Percentiles rank a stretch among this genome's conserved stretches.
phyloP scores from a whole-genome alignment of 2,329 filamentous ascomycete genomes.

The Pezizomycotina sp. region DNA sequence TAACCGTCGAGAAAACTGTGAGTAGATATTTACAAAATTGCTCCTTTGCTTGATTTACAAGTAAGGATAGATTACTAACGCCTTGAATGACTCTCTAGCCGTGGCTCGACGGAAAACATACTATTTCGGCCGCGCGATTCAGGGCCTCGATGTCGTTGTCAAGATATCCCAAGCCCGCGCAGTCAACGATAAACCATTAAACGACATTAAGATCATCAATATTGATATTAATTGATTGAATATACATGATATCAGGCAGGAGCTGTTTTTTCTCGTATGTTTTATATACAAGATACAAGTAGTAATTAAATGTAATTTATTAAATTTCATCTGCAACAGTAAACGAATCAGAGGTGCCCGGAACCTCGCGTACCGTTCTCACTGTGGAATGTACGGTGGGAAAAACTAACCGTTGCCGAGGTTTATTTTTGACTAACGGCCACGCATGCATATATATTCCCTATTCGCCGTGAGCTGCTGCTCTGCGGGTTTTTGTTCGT shows the following conservation, averaged over 20 bases:
- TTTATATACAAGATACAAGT: too few species aligned
- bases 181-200: constrained; percentile 81
- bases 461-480: too few species aligned
- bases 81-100: constrained; percentile 37
- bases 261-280: not conserved
- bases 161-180: constrained; percentile 85
- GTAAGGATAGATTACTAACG: constrained; percentile 2
- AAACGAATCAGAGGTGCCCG: too few species aligned
- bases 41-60: not conserved
- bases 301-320: too few species aligned
- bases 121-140: constrained; percentile 76
- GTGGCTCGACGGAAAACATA: constrained; percentile 93
- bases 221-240: constrained; percentile 44
- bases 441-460: too few species aligned
- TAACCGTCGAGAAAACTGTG: constrained; percentile 89
- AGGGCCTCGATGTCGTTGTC: constrained; percentile 85
- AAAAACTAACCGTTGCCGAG: too few species aligned
- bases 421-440: too few species aligned
- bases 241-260: not conserved
- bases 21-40: constrained; percentile 28
- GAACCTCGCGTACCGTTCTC: too few species aligned
- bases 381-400: too few species aligned
- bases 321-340: too few species aligned
- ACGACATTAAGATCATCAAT: constrained; percentile 93
- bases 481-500: too few species aligned